Percentiles rank a stretch among this genome's conserved stretches.
Evolutionary conservation across 768 basidiomycete genomes (phyloP).

Genomic region (Termitomyces sp.): DNA sequence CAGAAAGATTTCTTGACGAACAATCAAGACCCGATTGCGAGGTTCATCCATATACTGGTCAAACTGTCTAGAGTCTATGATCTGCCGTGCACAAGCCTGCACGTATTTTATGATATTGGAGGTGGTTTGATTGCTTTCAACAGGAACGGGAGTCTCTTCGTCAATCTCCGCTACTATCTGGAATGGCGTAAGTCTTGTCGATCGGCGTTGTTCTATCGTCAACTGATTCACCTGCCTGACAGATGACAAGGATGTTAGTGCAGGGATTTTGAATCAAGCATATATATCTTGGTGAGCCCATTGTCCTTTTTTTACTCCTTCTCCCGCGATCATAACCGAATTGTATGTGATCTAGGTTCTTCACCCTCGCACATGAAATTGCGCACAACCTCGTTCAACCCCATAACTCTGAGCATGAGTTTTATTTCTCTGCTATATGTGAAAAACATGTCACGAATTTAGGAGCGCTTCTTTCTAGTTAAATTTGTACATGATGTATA

Average conservation of each 20-base stretch:
- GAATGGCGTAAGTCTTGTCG: constrained; percentile 72
- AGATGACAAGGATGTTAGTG: constrained; percentile 71
- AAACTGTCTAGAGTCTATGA: constrained; percentile 70
- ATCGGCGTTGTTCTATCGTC: neutral
- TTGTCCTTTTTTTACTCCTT: neutral
- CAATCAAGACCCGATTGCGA: constrained; percentile 56
- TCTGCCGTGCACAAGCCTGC: constrained; percentile 69
- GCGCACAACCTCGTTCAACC: constrained; percentile 86
- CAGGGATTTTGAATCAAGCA: constrained; percentile 54
- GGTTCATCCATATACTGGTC: constrained; percentile 69
- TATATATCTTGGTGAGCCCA: constrained; percentile 71
- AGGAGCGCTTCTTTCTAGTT: constrained; percentile 17
- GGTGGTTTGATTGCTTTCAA: constrained; percentile 95
- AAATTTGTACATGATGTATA: neutral
- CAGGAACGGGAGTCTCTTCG: constrained; percentile 79
- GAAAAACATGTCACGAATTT: constrained; percentile 56
- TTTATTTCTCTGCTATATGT: constrained; percentile 90
- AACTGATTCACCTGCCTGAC: neutral
- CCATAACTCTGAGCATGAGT: constrained; percentile 92
- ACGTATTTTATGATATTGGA: constrained; percentile 80
- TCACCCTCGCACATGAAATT: constrained; percentile 89
- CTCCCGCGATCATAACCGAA: neutral
- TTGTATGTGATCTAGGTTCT: constrained; percentile 55
- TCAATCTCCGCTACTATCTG: constrained; percentile 84
- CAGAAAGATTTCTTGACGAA: constrained; percentile 42